These are phyloP conservation scores for Psilocybe mexicana DNA, from an alignment of 1,284 basidiomycete genomes.

Conservation along the genomic window DNA sequence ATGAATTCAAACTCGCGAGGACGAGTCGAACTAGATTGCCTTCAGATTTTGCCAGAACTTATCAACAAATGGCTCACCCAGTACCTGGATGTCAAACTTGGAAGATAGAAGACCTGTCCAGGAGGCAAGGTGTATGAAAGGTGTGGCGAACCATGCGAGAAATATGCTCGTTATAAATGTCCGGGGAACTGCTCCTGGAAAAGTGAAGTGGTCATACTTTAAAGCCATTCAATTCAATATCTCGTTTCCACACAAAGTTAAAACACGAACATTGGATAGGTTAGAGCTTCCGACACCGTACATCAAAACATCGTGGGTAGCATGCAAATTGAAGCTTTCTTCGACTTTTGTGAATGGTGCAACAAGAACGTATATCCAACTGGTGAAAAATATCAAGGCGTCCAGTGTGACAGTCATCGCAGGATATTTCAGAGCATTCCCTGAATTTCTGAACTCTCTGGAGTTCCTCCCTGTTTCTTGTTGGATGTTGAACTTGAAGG, in stretches of 20 bases:
- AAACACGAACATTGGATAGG: conserved; percentile 50
- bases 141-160: conserved; percentile 55
- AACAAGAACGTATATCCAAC: conserved; percentile 69
- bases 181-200: conserved; percentile 89
- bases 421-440: neutral
- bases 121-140: conserved; percentile 44
- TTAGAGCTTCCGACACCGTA: conserved; percentile 56
- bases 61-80: conserved; percentile 23
- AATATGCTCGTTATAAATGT: conserved; percentile 79
- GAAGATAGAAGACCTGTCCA: conserved; percentile 44
- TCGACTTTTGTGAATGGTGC: conserved; percentile 96
- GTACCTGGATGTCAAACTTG: conserved; percentile 31
- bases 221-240: conserved; percentile 8
- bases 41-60: neutral
- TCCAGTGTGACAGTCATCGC: conserved; percentile 43
- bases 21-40: conserved; percentile 65
- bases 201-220: conserved; percentile 89
- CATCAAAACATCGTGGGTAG: conserved; percentile 84
- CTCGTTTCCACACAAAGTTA: conserved; percentile 8
- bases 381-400: conserved; percentile 53
- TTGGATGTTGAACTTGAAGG: too few species aligned
- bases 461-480: too few species aligned
- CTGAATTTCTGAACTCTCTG: too few species aligned
- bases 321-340: conserved; percentile 95
- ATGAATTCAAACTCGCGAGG: conserved; percentile 68